Conservation (phyloP, 306 rosid genomes). For the Quercus gilva region DNA sequence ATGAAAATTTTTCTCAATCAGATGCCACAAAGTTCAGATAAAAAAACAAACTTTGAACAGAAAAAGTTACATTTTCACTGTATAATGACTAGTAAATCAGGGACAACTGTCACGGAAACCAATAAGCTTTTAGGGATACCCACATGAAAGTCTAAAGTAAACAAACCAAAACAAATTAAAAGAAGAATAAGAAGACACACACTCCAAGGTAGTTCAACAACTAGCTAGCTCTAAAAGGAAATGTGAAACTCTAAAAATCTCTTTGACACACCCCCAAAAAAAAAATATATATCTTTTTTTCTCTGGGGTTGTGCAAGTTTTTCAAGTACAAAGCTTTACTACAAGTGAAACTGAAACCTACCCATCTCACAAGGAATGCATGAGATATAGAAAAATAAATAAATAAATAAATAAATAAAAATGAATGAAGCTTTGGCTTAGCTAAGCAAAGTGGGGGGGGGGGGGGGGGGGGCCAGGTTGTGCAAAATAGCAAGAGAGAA, state of each 20-base stretch:
- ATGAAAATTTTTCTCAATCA: constrained; percentile 22
- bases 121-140: constrained; percentile 34
- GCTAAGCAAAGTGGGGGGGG: too few relatives aligned
- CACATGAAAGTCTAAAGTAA: constrained; percentile 14
- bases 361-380: not conserved
- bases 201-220: constrained; percentile 50
- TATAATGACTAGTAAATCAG: constrained; percentile 28
- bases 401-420: not conserved
- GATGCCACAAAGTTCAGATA: constrained; percentile 17
- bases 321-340: not conserved
- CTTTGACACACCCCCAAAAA: too few relatives aligned
- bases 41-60: constrained; percentile 28
- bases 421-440: too few relatives aligned
- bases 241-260: constrained; percentile 13
- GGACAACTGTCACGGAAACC: constrained; percentile 38
- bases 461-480: too few relatives aligned
- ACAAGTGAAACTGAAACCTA: not conserved
- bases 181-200: constrained; percentile 43
- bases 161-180: not conserved
- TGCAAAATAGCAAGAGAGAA: not conserved
- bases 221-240: constrained; percentile 18
- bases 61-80: constrained; percentile 32
- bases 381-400: not conserved
- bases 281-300: too few relatives aligned
- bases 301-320: not conserved